Base-by-base conservation (phyloP, 2,329 filamentous ascomycete species). In the Bisporella sp. region DNA sequence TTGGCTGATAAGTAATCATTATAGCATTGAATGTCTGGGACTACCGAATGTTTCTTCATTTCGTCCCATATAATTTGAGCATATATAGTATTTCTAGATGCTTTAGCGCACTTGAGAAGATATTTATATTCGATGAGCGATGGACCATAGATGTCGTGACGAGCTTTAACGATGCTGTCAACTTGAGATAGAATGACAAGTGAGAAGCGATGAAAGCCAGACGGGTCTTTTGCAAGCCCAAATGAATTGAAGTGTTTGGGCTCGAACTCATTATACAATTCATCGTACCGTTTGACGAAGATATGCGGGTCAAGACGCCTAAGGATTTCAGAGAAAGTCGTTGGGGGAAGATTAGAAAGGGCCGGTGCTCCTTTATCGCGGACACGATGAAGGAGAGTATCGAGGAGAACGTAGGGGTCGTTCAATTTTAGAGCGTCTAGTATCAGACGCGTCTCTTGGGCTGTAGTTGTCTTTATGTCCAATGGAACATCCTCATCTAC, bases 291-390 rank as follows among this genome's bases (percentile, higher is more conserved):
- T 29, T 68, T 64, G 40, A 79, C 57, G 53, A 78, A 74, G 55
- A 75, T 65, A 29, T 66, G 59, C 0, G 85, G 84, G 51, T 87
- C 81, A 6, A 90, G 66, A 5, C 74, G 71, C 33, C 75, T 74
- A 31, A 91, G 64, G 7, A 86, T 75, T 55, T 85, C 81, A 1
- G 81, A 79, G 60, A 89, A 82, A 1, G 75, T 75, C 1, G 74
- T 69, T 1, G 72, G 64, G 0, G 83, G 21, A 21, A 21, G 21
- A 21, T 21, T 21, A 21, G 21, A 21, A 21, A 21, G 21, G 21
- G 21, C 21, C 21, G 3, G 21, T 21, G 21, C 21, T 21, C 21
- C 21, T 21, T 21, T 21, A 3, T 21, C 21, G 21, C 48, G 51
- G 45, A 48, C 46, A 29, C 58, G 41, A 31, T 46, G 50, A 33